Evolutionary conservation across 1,284 basidiomycete species (phyloP), one percentile per base, ranked within the genome.

Genomic region (Heterobasidion occidentale): DNA sequence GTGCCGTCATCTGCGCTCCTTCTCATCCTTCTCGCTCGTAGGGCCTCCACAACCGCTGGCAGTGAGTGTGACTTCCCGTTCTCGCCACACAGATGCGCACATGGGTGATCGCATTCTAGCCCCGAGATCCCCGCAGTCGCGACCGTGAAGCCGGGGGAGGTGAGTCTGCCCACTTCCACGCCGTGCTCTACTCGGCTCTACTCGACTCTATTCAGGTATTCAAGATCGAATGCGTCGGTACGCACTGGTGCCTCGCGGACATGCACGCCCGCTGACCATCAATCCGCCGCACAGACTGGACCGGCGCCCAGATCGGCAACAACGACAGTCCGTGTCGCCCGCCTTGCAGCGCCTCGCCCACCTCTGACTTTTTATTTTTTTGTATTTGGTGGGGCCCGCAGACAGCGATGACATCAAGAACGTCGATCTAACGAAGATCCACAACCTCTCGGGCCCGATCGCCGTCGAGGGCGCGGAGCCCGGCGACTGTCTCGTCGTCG

Each of bases 401-500:
- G 83, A 63, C 58, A 82, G 80, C 62, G 88, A 90, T 65, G 88
- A 90, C 62, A 73, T 90, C 59, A 79, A 74, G 64, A 75, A 85
- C 57, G 76, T 88, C 54, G 81, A 89, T 61, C 70, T 89, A 42
- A 80, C 77, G 14, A 80, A 81, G 63, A 71, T 86, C 36, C 89
- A 91, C 65, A 85, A 91, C 64, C 75, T 92, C 19, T 84, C 85
- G 2, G 89, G 89, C 0, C 89, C 89, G 0, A 77, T 92, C 56
- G 83, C 79, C 0, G 79, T 91, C 15, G 84, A 88, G 59, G 86
- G 85, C 8, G 84, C 89, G 1, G 81, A 89, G 62, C 88, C 89
- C 0, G 89, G 89, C 6, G 89, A 91, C 65, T 88, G 87, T 55
- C 75, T 91, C 11, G 84, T 89, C 4, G 83, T 90, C 8, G 88